Conservation (phyloP, 2,329 filamentous ascomycete species). For the Botrytis hyacinthi region DNA sequence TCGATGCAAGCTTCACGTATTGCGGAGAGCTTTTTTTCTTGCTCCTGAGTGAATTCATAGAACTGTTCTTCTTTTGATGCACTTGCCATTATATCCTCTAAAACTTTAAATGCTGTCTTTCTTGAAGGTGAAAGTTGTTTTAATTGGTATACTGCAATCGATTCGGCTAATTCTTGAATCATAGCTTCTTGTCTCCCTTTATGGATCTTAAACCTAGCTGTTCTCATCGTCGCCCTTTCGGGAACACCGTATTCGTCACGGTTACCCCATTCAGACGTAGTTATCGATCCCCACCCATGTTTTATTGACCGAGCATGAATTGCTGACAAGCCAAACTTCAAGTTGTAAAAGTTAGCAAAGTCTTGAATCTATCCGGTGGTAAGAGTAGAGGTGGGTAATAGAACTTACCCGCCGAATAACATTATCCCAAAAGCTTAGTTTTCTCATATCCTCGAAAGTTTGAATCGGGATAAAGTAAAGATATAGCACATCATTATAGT, state of each 20-base stretch:
- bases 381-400: background rate
- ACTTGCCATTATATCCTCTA: background rate
- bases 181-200: background rate
- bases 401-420: conserved; percentile 4
- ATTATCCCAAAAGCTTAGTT: conserved; percentile 6
- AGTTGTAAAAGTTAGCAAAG: background rate
- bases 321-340: background rate
- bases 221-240: no score
- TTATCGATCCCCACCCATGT: background rate
- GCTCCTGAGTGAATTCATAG: background rate
- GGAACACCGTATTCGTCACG: background rate
- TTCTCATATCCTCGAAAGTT: conserved; percentile 7
- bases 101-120: background rate
- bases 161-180: background rate
- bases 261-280: background rate
- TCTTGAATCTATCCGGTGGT: background rate
- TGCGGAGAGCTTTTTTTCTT: background rate
- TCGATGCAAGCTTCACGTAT: background rate
- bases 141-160: background rate
- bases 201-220: background rate
- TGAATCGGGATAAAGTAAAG: conserved; percentile 10
- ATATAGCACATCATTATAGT: background rate
- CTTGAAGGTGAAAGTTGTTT: background rate
- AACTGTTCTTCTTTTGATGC: background rate
- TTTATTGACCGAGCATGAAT: conserved; percentile 10